Percentiles rank a stretch among this genome's conserved stretches.
Conservation (phyloP, 1,139 yeast species). For the Saccharomycopsis crataegensis region DNA sequence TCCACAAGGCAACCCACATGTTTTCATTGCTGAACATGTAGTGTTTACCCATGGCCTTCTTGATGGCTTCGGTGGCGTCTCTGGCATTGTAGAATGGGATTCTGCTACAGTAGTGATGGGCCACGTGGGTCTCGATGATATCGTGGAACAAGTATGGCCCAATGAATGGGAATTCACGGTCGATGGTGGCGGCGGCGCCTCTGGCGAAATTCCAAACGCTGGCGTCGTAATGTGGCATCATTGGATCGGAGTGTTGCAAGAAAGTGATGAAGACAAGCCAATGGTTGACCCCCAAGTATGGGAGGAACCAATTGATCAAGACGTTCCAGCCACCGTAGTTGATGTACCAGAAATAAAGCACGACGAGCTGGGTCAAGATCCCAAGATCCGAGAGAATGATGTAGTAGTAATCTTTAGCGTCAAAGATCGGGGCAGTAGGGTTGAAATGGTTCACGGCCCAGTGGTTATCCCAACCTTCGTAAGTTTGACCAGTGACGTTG, state of each 20-base stretch:
- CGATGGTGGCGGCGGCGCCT: conserved; percentile 86
- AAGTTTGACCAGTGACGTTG: conserved; percentile 73
- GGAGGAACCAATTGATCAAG: conserved; percentile 65
- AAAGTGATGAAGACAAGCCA: conserved; percentile 85
- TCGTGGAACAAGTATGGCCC: conserved; percentile 82
- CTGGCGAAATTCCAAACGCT: conserved; percentile 78
- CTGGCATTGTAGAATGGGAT: conserved; percentile 84
- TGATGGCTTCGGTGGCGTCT: conserved; percentile 70
- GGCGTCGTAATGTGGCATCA: conserved; percentile 71
- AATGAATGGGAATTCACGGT: conserved; percentile 74
- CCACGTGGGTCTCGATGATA: conserved; percentile 82
- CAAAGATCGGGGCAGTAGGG: conserved; percentile 70
- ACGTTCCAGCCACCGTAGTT: conserved; percentile 58
- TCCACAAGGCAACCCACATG: conserved; percentile 72
- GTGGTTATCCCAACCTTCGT: conserved; percentile 38
- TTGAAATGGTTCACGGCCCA: conserved; percentile 55
- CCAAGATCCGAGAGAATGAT: conserved; percentile 71
- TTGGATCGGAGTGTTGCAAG: conserved; percentile 78
- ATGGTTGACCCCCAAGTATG: conserved; percentile 78
- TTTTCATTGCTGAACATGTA: conserved; percentile 60
- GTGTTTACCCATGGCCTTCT: conserved; percentile 76
- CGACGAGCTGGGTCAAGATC: conserved; percentile 43
- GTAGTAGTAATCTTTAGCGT: conserved; percentile 60
- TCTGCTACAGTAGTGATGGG: conserved; percentile 78
- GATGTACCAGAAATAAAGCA: conserved; percentile 57